Evolutionary conservation across 108 stramenopile genomes (phyloP).

Genomic region (Mayamaea pseudoterrestris): DNA sequence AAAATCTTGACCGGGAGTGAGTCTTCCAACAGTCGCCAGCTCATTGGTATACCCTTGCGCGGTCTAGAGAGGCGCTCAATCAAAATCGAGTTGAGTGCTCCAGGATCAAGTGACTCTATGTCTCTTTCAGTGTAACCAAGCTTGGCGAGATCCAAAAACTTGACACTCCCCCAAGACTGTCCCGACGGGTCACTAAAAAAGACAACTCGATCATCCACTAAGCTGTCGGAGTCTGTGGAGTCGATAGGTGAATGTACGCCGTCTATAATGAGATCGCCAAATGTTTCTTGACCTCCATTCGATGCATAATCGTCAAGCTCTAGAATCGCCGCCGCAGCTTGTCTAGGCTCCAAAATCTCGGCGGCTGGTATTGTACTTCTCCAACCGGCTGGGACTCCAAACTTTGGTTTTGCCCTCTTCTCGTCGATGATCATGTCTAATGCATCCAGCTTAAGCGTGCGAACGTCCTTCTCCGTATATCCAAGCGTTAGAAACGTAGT

Average conservation of each 20-base stretch:
- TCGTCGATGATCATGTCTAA: conserved; percentile 7
- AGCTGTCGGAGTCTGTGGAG: neutral
- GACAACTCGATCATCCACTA: neutral
- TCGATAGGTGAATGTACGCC: neutral
- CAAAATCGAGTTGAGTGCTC: conserved; percentile 4
- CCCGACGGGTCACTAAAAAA: no score
- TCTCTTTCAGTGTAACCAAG: conserved; percentile 8
- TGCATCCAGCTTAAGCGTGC: conserved; percentile 1
- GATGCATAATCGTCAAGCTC: neutral
- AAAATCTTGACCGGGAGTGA: no score
- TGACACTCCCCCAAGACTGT: no score
- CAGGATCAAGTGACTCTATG: neutral
- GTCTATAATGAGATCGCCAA: neutral
- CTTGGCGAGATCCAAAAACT: neutral
- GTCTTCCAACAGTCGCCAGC: no score
- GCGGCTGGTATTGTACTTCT: neutral
- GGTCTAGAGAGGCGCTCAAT: neutral
- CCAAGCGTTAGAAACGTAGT: neutral
- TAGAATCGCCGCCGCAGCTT: neutral
- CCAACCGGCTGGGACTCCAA: conserved; percentile 3
- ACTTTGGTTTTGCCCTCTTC: neutral
- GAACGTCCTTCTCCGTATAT: conserved; percentile 6
- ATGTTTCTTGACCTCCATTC: neutral
- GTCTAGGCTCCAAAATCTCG: no score
- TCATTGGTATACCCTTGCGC: neutral